Percentiles rank a stretch among this genome's conserved stretches.
Conservation (phyloP, 805 yeast genomes). For the Hanseniaspora jakobsenii region DNA sequence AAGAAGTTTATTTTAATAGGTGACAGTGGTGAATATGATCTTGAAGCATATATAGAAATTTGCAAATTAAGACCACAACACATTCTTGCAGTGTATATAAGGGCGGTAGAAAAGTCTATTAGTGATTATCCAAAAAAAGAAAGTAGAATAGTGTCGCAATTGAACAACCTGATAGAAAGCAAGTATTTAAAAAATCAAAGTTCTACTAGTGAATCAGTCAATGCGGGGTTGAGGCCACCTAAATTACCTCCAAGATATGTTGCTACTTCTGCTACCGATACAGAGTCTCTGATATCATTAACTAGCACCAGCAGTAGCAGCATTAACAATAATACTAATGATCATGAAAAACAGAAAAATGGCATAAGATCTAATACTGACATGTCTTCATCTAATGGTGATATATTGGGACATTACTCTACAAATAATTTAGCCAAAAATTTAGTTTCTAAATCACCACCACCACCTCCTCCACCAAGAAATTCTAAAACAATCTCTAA, state of each 20-base stretch:
- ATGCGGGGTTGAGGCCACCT: conserved; percentile 19
- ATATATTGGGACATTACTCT: too few relatives aligned
- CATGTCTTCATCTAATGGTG: too few relatives aligned
- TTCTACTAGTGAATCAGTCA: background rate
- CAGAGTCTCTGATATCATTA: conserved; percentile 20
- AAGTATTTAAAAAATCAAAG: conserved; percentile 18
- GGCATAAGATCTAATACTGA: too few relatives aligned
- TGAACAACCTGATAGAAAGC: conserved; percentile 24
- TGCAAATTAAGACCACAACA: conserved; percentile 51
- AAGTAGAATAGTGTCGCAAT: conserved; percentile 22
- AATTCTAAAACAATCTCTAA: conserved; percentile 21
- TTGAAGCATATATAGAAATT: conserved; percentile 75
- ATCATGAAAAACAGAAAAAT: too few relatives aligned
- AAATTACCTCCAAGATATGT: conserved; percentile 29
- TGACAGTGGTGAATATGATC: conserved; percentile 90
- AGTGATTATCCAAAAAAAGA: conserved; percentile 35
- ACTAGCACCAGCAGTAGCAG: too few relatives aligned
- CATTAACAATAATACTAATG: too few relatives aligned
- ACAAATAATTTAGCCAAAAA: background rate
- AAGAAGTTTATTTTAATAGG: conserved; percentile 78
- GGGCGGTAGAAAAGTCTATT: conserved; percentile 62
- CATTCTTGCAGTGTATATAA: conserved; percentile 61
- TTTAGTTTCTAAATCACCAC: background rate
- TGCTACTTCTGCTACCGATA: conserved; percentile 3
- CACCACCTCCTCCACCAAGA: conserved; percentile 24